Base-by-base conservation (phyloP, 805 yeast genomes). In the Candida lessepsii region DNA sequence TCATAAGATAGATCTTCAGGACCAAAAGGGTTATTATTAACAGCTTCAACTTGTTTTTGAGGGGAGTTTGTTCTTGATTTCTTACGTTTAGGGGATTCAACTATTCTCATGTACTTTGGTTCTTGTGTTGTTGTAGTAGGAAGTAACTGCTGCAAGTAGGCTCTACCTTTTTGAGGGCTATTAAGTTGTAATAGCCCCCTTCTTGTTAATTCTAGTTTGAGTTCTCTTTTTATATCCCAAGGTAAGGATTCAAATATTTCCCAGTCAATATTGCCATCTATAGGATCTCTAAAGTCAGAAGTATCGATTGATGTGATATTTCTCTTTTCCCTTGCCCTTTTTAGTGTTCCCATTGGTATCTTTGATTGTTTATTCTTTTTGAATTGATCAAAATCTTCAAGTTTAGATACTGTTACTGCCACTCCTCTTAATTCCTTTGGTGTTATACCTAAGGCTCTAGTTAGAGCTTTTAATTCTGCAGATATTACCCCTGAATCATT, bases 351-450 rank as follows among this genome's bases (percentile, higher is more conserved):
- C 30, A 54, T 53, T 2, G 54, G 55, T 16, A 64, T 49, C 39
- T 40, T 54, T 48, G 43, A 50, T 40, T 63, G 71, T 19, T 49
- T 45, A 13, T 37, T 49, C 17, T 47, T 50, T 17, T 45, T 49
- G 9, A 54, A 37, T 2, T 18, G 43, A 7, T 58, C 64, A 2
- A 61, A 63, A 38, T 67, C 71, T n/a, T 66, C 66, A 25, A 90
- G 65, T 48, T 78, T 78, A 6, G 74, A 71, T 62, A 88, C 70
- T 19, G 81, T 84, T 1, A 91, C 67, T 0, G 95, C 83, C 3
- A 91, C 61, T 0, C 97, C 97, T 35, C 97, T 64, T 8, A 90
- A 59, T 26, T 87, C 96, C 10, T 56, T 54, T 0, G 86, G 82
- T 0, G 83, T 81, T 35, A 85, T 72, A 23, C 73, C 72, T 26